phyloP scores from a whole-genome alignment of 2,329 filamentous ascomycete genomes.

The Aspergillus melleus region DNA sequence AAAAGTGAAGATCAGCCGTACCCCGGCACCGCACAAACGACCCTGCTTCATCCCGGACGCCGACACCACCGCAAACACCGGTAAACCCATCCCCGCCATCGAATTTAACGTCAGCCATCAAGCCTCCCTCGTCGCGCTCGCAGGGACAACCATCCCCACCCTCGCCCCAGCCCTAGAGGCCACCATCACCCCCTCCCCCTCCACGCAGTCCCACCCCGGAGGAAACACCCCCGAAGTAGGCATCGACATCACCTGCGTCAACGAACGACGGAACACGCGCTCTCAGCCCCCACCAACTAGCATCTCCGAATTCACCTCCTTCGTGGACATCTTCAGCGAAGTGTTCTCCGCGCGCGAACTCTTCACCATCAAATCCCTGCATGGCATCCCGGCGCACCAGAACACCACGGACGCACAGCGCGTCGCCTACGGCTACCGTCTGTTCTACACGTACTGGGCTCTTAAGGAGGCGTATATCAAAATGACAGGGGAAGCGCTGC shows the following conservation, averaged over 20 bases:
- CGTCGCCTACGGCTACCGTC: constrained; percentile 57
- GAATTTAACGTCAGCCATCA: constrained; percentile 69
- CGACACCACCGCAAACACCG: constrained; percentile 3
- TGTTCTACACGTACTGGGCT: constrained; percentile 66
- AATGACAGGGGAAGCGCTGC: constrained; percentile 63
- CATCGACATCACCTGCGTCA: constrained; percentile 63
- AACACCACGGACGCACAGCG: constrained; percentile 21
- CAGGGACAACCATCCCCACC: constrained; percentile 44
- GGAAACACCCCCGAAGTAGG: constrained; percentile 48
- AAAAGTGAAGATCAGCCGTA: constrained; percentile 55
- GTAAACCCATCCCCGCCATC: constrained; percentile 32
- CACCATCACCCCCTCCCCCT: constrained; percentile 6
- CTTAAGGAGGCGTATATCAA: constrained; percentile 69
- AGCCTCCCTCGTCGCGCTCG: constrained; percentile 60
- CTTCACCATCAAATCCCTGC: constrained; percentile 54
- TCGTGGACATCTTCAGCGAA: constrained; percentile 60
- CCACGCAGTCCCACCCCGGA: constrained; percentile 8
- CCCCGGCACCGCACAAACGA: constrained; percentile 47
- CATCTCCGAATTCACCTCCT: constrained; percentile 54
- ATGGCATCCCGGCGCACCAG: constrained; percentile 12
- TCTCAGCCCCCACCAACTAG: constrained; percentile 49
- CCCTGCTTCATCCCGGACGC: constrained; percentile 55
- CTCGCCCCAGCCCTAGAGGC: background rate
- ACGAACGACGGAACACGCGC: constrained; percentile 55
- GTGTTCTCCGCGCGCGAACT: constrained; percentile 60